phyloP scores from a whole-genome alignment of 495 filamentous ascomycete species.

The Apiosordaria backusii region DNA sequence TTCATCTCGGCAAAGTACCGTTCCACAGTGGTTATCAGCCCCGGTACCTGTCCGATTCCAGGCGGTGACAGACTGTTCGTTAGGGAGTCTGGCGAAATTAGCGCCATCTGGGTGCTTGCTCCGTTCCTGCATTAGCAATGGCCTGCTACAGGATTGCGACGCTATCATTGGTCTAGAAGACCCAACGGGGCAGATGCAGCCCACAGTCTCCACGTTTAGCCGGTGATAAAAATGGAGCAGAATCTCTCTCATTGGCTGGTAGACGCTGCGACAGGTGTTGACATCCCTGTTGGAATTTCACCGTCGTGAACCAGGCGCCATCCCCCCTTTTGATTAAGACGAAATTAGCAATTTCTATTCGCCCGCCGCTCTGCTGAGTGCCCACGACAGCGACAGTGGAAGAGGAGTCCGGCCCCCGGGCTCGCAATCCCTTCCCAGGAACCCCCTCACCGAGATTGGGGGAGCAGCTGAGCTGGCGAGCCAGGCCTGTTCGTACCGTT shows the following conservation, averaged over 20 bases:
- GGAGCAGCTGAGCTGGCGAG: constrained; percentile 14
- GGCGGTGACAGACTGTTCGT: constrained; percentile 8
- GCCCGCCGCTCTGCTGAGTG: constrained; percentile 20
- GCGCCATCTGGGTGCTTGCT: constrained; percentile 22
- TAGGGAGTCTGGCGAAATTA: constrained; percentile 23
- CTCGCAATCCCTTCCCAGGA: constrained; percentile 19
- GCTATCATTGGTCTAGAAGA: not conserved
- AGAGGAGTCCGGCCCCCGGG: constrained; percentile 14
- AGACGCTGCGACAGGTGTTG: not conserved
- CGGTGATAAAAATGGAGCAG: not conserved
- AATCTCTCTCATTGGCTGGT: not conserved
- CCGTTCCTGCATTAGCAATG: constrained; percentile 26
- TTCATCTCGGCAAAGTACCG: constrained; percentile 25
- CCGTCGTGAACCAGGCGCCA: constrained; percentile 3
- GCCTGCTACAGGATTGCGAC: not conserved
- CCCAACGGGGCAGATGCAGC: not conserved
- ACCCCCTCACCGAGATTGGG: constrained; percentile 31
- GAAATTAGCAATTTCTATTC: constrained; percentile 39
- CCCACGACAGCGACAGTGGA: not conserved
- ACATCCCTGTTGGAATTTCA: constrained; percentile 14
- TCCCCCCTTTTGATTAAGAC: constrained; percentile 32
- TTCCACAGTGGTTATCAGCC: constrained; percentile 16
- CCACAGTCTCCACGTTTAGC: not conserved
- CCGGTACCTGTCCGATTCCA: constrained; percentile 5
- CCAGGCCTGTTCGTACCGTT: constrained; percentile 15